Conservation (phyloP, 768 basidiomycete genomes). For the Collybia sordida region DNA sequence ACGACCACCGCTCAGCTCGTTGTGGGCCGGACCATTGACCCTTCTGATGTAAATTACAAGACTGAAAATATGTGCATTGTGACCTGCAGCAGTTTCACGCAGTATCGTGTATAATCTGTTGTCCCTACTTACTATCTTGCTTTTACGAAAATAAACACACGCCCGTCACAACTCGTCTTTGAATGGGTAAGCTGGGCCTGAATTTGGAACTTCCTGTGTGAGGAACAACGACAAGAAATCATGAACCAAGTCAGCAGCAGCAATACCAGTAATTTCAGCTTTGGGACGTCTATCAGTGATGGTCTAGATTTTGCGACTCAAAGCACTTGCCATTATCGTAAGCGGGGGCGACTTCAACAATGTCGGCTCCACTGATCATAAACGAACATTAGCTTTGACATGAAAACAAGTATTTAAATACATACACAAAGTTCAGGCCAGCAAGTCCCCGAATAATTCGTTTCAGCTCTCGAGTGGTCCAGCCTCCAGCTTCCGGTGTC, state of each 20-base stretch:
- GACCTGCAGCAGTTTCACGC: no score
- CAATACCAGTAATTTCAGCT: slow-evolving; percentile 70
- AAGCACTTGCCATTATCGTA: slow-evolving; percentile 62
- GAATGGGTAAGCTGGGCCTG: background rate
- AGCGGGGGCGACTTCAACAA: slow-evolving; percentile 74
- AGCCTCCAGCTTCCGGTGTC: slow-evolving; percentile 83
- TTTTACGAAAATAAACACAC: no score
- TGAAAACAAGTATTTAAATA: background rate
- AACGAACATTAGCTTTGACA: background rate
- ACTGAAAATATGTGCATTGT: no score
- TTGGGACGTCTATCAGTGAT: slow-evolving; percentile 1
- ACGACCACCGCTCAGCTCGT: no score
- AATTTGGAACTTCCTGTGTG: slow-evolving; percentile 34
- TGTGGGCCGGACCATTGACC: no score
- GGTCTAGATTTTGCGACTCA: background rate
- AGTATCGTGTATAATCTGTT: no score
- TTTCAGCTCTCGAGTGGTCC: slow-evolving; percentile 82
- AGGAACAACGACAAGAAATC: slow-evolving; percentile 67
- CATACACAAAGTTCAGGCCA: slow-evolving; percentile 80
- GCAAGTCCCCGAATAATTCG: slow-evolving; percentile 77
- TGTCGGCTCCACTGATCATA: slow-evolving; percentile 56
- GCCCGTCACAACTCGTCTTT: slow-evolving; percentile 11
- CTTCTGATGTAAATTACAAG: no score
- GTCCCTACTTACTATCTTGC: no score
- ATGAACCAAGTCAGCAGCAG: slow-evolving; percentile 67